phyloP scores from a whole-genome alignment of 2,329 filamentous ascomycete genomes.

The Lojkania enalia region DNA sequence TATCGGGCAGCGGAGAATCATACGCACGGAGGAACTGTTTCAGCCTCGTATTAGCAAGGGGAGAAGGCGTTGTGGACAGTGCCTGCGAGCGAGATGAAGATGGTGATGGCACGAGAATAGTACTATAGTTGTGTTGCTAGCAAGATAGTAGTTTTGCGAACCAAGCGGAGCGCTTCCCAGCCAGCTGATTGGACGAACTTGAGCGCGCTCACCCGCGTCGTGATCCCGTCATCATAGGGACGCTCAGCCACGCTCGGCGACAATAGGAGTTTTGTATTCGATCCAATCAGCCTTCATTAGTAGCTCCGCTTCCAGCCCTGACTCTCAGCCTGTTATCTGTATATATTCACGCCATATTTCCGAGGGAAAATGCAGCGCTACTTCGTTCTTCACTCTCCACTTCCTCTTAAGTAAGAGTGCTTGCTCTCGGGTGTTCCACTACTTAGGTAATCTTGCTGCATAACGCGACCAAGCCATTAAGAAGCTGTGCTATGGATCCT shows the following conservation, averaged over 20 bases:
- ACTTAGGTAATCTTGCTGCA: constrained; percentile 1
- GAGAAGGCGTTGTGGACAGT: too few species aligned
- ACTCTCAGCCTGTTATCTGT: background rate
- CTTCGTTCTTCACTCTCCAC: constrained; percentile 2
- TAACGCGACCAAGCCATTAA: background rate
- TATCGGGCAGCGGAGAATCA: background rate
- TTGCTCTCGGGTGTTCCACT: constrained; percentile 3
- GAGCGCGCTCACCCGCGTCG: background rate
- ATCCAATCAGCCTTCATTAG: constrained; percentile 4
- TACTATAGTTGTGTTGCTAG: background rate
- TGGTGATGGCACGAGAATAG: background rate
- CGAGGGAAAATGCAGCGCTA: constrained; percentile 2
- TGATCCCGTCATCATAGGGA: background rate
- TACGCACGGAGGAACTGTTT: background rate
- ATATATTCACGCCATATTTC: background rate
- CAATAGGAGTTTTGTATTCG: constrained; percentile 7
- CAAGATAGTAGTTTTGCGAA: constrained; percentile 6
- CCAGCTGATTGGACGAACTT: background rate
- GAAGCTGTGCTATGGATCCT: constrained; percentile 3
- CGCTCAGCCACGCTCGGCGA: constrained; percentile 4
- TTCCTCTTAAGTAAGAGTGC: constrained; percentile 3
- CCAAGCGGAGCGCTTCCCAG: background rate
- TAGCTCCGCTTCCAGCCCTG: background rate
- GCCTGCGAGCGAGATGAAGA: too few species aligned
- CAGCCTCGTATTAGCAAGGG: background rate